Conservation (phyloP, 148 eudicot species). For the Vaccinium darrowii region DNA sequence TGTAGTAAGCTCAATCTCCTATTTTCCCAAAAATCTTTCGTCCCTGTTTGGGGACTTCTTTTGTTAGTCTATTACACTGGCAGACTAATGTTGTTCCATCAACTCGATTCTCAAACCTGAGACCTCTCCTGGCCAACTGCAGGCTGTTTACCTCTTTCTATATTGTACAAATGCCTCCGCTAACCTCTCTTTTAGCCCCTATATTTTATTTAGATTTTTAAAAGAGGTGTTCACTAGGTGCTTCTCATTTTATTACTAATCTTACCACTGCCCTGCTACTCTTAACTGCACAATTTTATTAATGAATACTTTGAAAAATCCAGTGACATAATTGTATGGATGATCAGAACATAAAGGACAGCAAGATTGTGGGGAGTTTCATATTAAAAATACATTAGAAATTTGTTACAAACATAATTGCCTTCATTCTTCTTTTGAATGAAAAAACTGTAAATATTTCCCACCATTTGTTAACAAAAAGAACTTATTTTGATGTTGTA, state of each 20-base stretch:
- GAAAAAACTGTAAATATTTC: too few relatives aligned
- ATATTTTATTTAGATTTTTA: background rate
- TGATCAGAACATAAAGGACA: too few relatives aligned
- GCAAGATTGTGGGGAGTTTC: background rate
- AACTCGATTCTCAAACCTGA: background rate
- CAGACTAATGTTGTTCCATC: background rate
- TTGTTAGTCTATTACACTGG: background rate
- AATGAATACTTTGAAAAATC: background rate
- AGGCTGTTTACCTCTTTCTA: background rate
- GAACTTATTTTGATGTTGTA: background rate
- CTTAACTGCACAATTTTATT: background rate
- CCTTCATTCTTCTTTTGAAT: too few relatives aligned
- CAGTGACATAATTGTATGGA: too few relatives aligned
- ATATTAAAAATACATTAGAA: background rate
- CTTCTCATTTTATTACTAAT: background rate
- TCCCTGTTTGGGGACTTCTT: background rate
- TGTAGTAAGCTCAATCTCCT: slow-evolving; percentile 32
- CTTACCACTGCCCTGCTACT: background rate
- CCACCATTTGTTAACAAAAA: too few relatives aligned
- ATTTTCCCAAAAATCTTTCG: background rate
- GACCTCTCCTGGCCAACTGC: background rate
- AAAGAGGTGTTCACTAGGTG: background rate
- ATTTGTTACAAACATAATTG: background rate
- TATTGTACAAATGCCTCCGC: background rate
- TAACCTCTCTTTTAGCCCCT: background rate